A percentile compares a stretch with the other conserved stretches of the same genome.
These are phyloP conservation scores for Gracilaria domingensis DNA, from an alignment of 23 red algal species.

Conservation along the genomic window DNA sequence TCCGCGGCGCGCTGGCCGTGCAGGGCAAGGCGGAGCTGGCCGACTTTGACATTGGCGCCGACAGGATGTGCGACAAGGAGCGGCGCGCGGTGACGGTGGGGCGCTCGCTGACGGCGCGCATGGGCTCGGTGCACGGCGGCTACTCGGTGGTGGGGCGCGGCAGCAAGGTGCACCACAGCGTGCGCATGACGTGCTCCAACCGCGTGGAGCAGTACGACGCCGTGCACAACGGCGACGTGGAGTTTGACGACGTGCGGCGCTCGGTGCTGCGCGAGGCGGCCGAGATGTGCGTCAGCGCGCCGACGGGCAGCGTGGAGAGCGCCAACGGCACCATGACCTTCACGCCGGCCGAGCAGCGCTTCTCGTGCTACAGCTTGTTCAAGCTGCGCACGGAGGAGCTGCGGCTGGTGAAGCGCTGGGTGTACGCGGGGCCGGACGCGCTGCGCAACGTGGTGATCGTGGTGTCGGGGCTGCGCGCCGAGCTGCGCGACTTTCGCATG, in stretches of 20 bases:
- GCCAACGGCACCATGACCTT: constrained; percentile 52
- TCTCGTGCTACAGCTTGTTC: neutral
- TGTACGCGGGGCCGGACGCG: constrained; percentile 3
- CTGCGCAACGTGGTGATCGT: constrained; percentile 56
- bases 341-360: constrained; percentile 19
- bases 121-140: constrained; percentile 49
- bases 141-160: constrained; percentile 52
- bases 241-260: constrained; percentile 35
- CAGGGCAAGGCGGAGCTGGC: constrained; percentile 56
- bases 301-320: constrained; percentile 11
- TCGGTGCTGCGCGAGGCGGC: constrained; percentile 45
- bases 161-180: constrained; percentile 43
- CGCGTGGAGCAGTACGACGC: constrained; percentile 50
- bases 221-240: constrained; percentile 47
- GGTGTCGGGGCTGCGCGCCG: constrained; percentile 17
- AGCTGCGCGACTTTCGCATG: constrained; percentile 63
- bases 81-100: constrained; percentile 28
- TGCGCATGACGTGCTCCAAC: constrained; percentile 29
- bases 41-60: constrained; percentile 52
- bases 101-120: constrained; percentile 20
- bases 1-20: constrained; percentile 47
- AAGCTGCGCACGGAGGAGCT: constrained; percentile 25
- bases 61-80: constrained; percentile 39
- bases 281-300: constrained; percentile 40
- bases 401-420: constrained; percentile 7